Evolutionary conservation across 768 basidiomycete species (phyloP), one percentile per base, ranked within the genome.

Genomic region (Strobilomyces dryophilus): DNA sequence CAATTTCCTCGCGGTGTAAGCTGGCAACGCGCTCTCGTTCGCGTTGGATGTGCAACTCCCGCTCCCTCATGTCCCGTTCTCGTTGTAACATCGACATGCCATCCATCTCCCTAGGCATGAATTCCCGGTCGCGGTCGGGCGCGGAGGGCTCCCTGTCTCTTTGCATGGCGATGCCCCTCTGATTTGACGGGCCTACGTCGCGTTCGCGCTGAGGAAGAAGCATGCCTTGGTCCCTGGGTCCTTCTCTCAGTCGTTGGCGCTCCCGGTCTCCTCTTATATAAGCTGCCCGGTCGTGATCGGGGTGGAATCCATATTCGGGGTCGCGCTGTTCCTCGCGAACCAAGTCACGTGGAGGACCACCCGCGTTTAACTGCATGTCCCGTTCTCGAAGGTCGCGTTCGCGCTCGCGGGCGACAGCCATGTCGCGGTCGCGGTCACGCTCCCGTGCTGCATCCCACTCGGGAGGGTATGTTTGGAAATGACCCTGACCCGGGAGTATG

Each of bases 401-500:
- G 15, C 54, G 55, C 5, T 68, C 68, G 2, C 62, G 63, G 44
- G 35, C 44, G 20, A 54, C 40, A n/a, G 41, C 50, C 39, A 57
- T 44, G 45, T 36, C 35, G 14, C 35, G 55, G 45, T 36, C 35
- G 14, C 35, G 55, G 5, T 68, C 68, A 1, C 62, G 63, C 9
- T 70, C 67, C 0, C 67, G 57, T 4, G 45, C 47, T 14, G 52
- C 40, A 18, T 67, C 66, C 66, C 66, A 68, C 9, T 67, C 66
- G 4, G 66, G 59, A 26, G 67, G 62, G 35, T 63, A 61, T 0
- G 61, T 31, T 40, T 67, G 69, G 51, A 69, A 71, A 37, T 69
- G 65, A 37, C 69, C 61, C 41, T 71, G 68, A 5, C 69, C 67
- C 0, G 69, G 67, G 14, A 68, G 61, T 6, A 58, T 39, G 14